These are phyloP conservation scores for Effrenium voratum DNA, from an alignment of 73 alveolate genomes.

Conservation along the genomic window DNA sequence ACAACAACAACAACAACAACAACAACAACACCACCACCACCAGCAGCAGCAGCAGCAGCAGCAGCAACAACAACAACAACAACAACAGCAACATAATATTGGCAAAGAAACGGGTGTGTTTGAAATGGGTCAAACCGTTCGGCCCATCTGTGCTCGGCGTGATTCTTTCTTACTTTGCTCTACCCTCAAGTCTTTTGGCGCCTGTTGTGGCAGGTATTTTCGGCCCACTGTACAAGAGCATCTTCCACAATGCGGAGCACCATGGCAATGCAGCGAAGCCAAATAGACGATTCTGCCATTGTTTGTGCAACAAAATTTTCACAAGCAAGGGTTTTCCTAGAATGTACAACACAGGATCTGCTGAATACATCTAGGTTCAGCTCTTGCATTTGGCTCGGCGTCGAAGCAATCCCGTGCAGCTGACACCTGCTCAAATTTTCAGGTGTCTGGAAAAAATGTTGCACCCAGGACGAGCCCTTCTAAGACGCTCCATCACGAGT, in stretches of 20 bases:
- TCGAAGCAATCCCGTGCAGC: constrained; percentile 1
- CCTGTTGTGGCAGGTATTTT: background rate
- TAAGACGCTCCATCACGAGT: too few relatives aligned
- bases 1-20: too few relatives aligned
- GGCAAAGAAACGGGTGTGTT: too few relatives aligned
- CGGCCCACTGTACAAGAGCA: background rate
- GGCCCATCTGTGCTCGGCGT: too few relatives aligned
- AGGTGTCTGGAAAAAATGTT: background rate
- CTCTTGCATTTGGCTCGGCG: background rate
- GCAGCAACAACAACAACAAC: too few relatives aligned
- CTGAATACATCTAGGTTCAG: background rate
- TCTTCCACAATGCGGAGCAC: too few relatives aligned
- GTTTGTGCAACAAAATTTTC: background rate
- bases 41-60: too few relatives aligned
- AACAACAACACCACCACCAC: too few relatives aligned
- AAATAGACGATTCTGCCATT: background rate
- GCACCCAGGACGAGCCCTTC: constrained; percentile 14
- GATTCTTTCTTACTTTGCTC: background rate
- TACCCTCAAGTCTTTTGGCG: background rate
- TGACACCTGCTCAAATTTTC: constrained; percentile 21
- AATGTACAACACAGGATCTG: background rate
- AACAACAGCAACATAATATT: too few relatives aligned
- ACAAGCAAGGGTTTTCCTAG: background rate
- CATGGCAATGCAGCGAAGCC: background rate
- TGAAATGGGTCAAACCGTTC: too few relatives aligned